These are phyloP conservation scores for Chlamydomonas sphaeroides DNA, from an alignment of 139 green algal genomes.

Conservation along the genomic window DNA sequence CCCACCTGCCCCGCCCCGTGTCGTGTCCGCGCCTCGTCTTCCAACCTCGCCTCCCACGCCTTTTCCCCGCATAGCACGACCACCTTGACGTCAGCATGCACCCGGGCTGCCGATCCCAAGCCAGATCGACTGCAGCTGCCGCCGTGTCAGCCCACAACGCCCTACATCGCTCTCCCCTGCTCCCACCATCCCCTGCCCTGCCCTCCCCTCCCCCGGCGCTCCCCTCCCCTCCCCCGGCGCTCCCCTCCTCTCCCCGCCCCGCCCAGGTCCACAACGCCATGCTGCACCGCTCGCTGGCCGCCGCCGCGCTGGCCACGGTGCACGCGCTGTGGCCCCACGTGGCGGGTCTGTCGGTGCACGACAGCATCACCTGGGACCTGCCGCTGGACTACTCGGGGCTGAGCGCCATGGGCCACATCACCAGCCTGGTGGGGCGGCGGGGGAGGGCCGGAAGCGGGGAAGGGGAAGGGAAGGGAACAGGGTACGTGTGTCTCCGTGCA, in stretches of 20 bases:
- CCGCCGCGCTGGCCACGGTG: slow-evolving; percentile 1
- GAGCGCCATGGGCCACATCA: slow-evolving; percentile 22
- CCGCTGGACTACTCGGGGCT: slow-evolving; percentile 38
- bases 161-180: no score
- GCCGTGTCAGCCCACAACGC: no score
- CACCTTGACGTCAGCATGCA: no score
- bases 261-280: no score
- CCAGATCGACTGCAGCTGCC: no score
- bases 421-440: background rate
- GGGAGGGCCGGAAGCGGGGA: no score
- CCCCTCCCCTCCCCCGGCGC: background rate
- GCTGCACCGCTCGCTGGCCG: slow-evolving; percentile 1
- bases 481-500: background rate
- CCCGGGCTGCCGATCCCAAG: no score
- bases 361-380: slow-evolving; percentile 39
- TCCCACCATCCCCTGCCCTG: background rate
- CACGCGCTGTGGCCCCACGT: slow-evolving; percentile 29
- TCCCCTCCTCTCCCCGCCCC: background rate
- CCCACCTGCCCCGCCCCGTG: no score
- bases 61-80: no score
- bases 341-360: slow-evolving; percentile 33
- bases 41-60: no score
- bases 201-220: no score
- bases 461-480: background rate
- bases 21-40: no score